Percentiles rank a stretch among this genome's conserved stretches.
These are phyloP conservation scores for Colletotrichum sp. DNA, from an alignment of 2,329 filamentous ascomycete genomes.

Conservation along the genomic window DNA sequence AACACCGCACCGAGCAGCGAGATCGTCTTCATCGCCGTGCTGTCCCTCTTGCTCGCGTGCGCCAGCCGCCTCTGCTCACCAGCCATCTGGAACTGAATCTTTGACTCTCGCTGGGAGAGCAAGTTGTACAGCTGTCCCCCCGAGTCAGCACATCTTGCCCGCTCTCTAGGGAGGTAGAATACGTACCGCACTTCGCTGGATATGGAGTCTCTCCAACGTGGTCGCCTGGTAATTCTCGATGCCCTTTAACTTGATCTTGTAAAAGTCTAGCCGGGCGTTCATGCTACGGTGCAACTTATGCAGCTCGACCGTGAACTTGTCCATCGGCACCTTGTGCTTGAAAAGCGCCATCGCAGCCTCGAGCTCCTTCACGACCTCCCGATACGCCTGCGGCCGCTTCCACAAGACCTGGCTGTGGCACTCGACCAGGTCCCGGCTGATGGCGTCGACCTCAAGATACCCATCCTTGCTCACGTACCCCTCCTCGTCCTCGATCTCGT, in stretches of 20 bases:
- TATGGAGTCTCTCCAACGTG: slow-evolving; percentile 63
- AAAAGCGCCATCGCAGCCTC: slow-evolving; percentile 52
- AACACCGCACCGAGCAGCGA: slow-evolving; percentile 68
- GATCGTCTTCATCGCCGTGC: slow-evolving; percentile 68
- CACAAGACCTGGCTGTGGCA: slow-evolving; percentile 66
- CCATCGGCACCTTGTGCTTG: slow-evolving; percentile 28
- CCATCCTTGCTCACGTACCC: slow-evolving; percentile 55
- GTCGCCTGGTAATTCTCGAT: slow-evolving; percentile 68
- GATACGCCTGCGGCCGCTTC: slow-evolving; percentile 66
- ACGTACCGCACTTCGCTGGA: slow-evolving; percentile 65
- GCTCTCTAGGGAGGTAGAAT: neutral
- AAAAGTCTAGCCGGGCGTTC: slow-evolving; percentile 60
- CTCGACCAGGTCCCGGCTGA: slow-evolving; percentile 67
- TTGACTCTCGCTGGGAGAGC: slow-evolving; percentile 67
- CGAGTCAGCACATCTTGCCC: neutral
- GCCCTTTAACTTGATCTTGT: slow-evolving; percentile 63
- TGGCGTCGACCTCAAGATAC: slow-evolving; percentile 60
- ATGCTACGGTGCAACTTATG: slow-evolving; percentile 57
- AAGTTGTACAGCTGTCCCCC: slow-evolving; percentile 63
- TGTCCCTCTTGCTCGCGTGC: slow-evolving; percentile 64
- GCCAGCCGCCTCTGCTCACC: slow-evolving; percentile 63
- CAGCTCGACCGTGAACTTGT: slow-evolving; percentile 32
- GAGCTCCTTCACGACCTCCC: slow-evolving; percentile 56
- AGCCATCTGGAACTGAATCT: slow-evolving; percentile 67
- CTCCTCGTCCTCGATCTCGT: slow-evolving; percentile 62